phyloP scores from a whole-genome alignment of 2,329 filamentous ascomycete genomes.

The Parascedosporium putredinis region DNA sequence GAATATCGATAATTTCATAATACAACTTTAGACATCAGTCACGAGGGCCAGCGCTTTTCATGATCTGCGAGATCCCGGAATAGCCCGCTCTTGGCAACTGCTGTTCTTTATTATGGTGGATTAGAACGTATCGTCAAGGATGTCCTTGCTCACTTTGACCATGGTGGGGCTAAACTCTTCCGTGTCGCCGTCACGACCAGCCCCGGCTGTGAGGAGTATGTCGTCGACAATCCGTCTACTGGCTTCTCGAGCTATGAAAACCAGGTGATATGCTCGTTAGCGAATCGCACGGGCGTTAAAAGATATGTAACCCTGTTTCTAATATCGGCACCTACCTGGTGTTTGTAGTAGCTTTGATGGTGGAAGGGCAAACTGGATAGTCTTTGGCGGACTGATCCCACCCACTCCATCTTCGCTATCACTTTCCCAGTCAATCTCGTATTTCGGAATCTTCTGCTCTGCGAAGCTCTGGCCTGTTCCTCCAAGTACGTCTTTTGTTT shows the following conservation, averaged over 20 bases:
- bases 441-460: conserved; percentile 22
- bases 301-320: too few relatives aligned
- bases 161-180: conserved; percentile 54
- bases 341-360: conserved; percentile 71
- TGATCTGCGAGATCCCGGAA: too few relatives aligned
- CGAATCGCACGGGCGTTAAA: too few relatives aligned
- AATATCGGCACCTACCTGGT: conserved; percentile 53
- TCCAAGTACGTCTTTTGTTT: conserved; percentile 41
- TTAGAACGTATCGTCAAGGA: conserved; percentile 53
- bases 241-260: conserved; percentile 73
- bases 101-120: too few relatives aligned
- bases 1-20: too few relatives aligned
- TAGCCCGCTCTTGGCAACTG: too few relatives aligned
- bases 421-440: conserved; percentile 64
- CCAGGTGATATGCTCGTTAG: neutral
- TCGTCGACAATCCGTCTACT: conserved; percentile 75
- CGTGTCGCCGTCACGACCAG: conserved; percentile 39
- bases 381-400: conserved; percentile 85
- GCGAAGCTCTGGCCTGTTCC: conserved; percentile 17
- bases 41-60: too few relatives aligned
- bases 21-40: too few relatives aligned
- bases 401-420: conserved; percentile 59
- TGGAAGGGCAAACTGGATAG: conserved; percentile 74
- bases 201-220: conserved; percentile 65
- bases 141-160: conserved; percentile 54